phyloP scores from a whole-genome alignment of 805 yeast genomes.

The Kodamaea sagamina region DNA sequence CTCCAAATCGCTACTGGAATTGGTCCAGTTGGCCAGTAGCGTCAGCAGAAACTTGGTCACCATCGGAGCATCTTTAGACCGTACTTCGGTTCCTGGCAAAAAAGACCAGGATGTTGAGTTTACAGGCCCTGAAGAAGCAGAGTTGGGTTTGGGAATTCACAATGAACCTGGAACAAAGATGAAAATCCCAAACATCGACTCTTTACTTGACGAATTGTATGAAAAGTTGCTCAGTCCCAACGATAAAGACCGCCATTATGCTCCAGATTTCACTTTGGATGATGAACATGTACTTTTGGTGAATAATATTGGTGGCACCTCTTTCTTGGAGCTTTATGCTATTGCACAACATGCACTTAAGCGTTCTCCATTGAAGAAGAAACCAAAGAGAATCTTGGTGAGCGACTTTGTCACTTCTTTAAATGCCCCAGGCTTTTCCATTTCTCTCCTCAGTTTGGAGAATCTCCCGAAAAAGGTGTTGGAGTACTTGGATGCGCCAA shows the following conservation, averaged over 20 bases:
- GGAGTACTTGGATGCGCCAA: conserved; percentile 64
- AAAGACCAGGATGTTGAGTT: conserved; percentile 40
- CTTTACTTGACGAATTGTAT: conserved; percentile 57
- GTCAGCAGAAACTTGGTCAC: conserved; percentile 74
- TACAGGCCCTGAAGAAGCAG: conserved; percentile 66
- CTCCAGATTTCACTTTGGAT: conserved; percentile 51
- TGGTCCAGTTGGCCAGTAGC: conserved; percentile 58
- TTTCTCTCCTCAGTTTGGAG: conserved; percentile 74
- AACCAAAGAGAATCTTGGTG: conserved; percentile 67
- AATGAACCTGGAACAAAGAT: conserved; percentile 85
- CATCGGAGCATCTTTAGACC: conserved; percentile 85
- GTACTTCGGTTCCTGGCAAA: conserved; percentile 87
- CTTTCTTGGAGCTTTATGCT: conserved; percentile 74
- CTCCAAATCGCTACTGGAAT: conserved; percentile 47
- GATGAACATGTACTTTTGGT: conserved; percentile 73
- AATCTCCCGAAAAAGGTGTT: conserved; percentile 46
- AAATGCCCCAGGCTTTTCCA: conserved; percentile 88
- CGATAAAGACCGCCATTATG: conserved; percentile 81
- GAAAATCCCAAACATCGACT: conserved; percentile 67
- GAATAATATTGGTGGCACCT: conserved; percentile 89
- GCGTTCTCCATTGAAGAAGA: conserved; percentile 52
- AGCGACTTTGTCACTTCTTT: conserved; percentile 88
- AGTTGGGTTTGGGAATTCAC: conserved; percentile 94
- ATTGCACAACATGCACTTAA: conserved; percentile 62
- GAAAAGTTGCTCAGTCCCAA: conserved; percentile 58